Evolutionary conservation across 129 eudicot species (phyloP), one percentile per base, ranked within the genome.

Genomic region (Helianthus tuberosus): DNA sequence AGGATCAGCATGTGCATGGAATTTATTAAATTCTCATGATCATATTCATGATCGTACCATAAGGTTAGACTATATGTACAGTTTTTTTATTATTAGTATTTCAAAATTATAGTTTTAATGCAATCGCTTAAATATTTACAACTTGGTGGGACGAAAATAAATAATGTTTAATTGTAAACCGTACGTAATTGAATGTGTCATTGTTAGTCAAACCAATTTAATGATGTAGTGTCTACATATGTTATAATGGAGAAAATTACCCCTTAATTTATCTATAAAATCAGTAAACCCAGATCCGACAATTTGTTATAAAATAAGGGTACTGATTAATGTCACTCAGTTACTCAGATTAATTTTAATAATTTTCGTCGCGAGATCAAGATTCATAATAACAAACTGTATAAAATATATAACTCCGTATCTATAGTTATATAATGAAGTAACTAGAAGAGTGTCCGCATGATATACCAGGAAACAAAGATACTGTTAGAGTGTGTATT

Each of bases 21-120:
- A 73, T 46, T 39, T 48, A 60, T 73, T 60, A 25, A 44, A 55
- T 58, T 47, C 59, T 60, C 69, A 46, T 60, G 47, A 61, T 58
- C 69, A 73, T 60, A 59, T 60, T n/a, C 59, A 43, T 73, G 77
- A 60, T 73, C 60, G 68, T 73, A 60, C 59, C 59, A 60, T 10
- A 69, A 50, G 38, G 29, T n/a, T 29, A 38, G 55, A 51, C 9
- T 11, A 36, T 51, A 12, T 49, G 50, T 35, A 12, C 46, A 69
- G n/a, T 14, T 8, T 51, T 51, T 11, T 68, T 69, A 6, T 11
- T 32, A 32, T 13, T 8, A 47, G 10, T 12, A n/a, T 20, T 60
- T 5, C 36, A 15, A 44, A 46, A 50, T 35, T 51, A 15, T 10
- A 51, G 15, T 8, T 14, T 6, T 49, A n/a, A 32, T 39, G 12